These are phyloP conservation scores for Oryza glumipatula DNA, from an alignment of 176 grass and related monocot species.

Conservation along the genomic window DNA sequence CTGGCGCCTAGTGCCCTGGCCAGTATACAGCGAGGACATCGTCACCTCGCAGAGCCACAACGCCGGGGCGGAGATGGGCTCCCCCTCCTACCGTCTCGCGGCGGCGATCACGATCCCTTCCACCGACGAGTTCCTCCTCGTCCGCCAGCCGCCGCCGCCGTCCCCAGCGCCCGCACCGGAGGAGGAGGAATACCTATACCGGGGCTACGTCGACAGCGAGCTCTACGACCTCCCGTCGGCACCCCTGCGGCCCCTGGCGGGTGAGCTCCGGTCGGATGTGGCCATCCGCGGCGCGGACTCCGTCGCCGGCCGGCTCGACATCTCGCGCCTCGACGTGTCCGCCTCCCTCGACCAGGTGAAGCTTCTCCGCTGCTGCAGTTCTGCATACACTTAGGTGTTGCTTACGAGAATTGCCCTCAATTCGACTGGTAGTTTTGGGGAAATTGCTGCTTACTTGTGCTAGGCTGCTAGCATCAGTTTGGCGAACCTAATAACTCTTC, in stretches of 20 bases:
- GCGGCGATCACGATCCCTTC: constrained; percentile 61
- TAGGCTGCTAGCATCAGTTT: neutral
- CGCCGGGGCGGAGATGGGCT: constrained; percentile 40
- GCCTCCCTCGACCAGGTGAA: constrained; percentile 63
- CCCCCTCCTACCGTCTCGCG: constrained; percentile 50
- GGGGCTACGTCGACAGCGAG: constrained; percentile 66
- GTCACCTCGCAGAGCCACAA: neutral
- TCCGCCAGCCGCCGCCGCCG: constrained; percentile 55
- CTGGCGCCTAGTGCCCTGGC: neutral
- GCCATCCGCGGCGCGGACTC: constrained; percentile 45
- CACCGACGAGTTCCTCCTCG: constrained; percentile 67
- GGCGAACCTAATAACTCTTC: neutral
- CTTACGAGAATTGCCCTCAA: neutral
- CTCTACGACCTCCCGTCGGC: constrained; percentile 90
- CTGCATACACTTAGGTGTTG: neutral
- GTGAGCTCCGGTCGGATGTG: constrained; percentile 36
- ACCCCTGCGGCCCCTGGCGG: constrained; percentile 44
- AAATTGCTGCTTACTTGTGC: neutral
- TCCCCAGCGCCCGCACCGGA: constrained; percentile 12
- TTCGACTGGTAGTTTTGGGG: neutral
- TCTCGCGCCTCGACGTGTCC: constrained; percentile 61
- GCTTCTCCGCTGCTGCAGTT: neutral
- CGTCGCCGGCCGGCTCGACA: constrained; percentile 49
- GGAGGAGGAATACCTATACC: constrained; percentile 67
- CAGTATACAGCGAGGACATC: neutral